These are phyloP conservation scores for Stevia rebaudiana DNA, from an alignment of 140 eudicot genomes.

Conservation along the genomic window DNA sequence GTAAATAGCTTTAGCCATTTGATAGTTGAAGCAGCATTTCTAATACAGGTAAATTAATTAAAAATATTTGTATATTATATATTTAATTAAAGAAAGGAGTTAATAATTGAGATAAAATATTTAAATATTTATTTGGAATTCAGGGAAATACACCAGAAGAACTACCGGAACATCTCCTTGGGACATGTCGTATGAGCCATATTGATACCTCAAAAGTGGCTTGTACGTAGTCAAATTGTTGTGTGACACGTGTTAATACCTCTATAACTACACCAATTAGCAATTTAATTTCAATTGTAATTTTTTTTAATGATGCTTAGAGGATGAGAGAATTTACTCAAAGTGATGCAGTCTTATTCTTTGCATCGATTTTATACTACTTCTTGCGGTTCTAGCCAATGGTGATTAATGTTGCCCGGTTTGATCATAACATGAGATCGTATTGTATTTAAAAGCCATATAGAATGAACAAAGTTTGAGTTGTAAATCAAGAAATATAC, in stretches of 20 bases:
- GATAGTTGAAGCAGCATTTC: constrained; percentile 64
- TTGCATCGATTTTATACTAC: constrained; percentile 15
- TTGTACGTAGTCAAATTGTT: constrained; percentile 28
- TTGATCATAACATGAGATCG: no score
- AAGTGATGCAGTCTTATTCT: constrained; percentile 14
- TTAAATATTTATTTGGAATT: background rate
- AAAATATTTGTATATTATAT: background rate
- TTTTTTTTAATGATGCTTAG: constrained; percentile 7
- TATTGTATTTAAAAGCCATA: no score
- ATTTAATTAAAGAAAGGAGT: background rate
- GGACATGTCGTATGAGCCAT: constrained; percentile 75
- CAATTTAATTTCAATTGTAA: background rate
- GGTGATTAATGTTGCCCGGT: no score
- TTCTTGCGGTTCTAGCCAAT: constrained; percentile 9
- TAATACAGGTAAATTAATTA: constrained; percentile 49
- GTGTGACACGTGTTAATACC: constrained; percentile 11
- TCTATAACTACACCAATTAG: constrained; percentile 14
- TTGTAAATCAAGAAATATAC: no score
- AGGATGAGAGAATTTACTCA: constrained; percentile 11
- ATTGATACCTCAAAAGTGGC: constrained; percentile 50
- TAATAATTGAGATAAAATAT: background rate
- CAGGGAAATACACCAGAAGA: constrained; percentile 64
- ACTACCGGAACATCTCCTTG: constrained; percentile 56
- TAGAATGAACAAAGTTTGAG: no score
- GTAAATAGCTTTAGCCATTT: constrained; percentile 53